Conservation (phyloP, 2,329 filamentous ascomycete species). For the Fusarium sp. region DNA sequence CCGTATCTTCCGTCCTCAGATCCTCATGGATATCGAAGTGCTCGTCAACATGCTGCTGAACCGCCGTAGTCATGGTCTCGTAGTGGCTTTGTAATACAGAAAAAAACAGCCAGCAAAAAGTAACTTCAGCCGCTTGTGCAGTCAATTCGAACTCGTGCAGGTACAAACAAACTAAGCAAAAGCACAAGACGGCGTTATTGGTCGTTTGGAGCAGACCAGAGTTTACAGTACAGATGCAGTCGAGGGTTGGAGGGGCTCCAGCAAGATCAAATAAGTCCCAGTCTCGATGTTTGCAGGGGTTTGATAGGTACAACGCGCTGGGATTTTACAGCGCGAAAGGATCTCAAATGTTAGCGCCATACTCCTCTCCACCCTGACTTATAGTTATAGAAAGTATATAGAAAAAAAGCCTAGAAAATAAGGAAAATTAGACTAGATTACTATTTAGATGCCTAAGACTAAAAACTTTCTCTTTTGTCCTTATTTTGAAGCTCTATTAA, state of each 20-base stretch:
- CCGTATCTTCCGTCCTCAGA: slow-evolving; percentile 60
- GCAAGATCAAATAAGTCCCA: slow-evolving; percentile 15
- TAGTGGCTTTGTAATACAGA: slow-evolving; percentile 9
- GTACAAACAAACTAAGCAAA: slow-evolving; percentile 1
- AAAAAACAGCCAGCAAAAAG: not conserved
- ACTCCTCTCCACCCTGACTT: too few species aligned
- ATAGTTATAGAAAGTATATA: too few species aligned
- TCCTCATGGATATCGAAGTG: slow-evolving; percentile 63
- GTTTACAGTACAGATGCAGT: slow-evolving; percentile 10
- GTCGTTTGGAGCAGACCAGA: slow-evolving; percentile 7
- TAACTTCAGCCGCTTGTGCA: not conserved
- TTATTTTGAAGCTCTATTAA: too few species aligned
- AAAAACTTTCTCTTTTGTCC: too few species aligned
- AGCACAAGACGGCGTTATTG: slow-evolving; percentile 9
- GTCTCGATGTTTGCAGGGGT: slow-evolving; percentile 38
- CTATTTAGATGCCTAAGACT: too few species aligned
- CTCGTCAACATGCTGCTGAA: slow-evolving; percentile 48
- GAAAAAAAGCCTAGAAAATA: too few species aligned
- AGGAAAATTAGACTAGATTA: too few species aligned
- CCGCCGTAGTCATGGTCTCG: slow-evolving; percentile 38
- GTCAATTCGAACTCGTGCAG: not conserved
- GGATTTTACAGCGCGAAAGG: too few species aligned
- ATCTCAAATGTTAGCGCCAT: too few species aligned
- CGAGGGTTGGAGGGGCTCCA: slow-evolving; percentile 39
- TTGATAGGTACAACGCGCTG: slow-evolving; percentile 32